phyloP scores from a whole-genome alignment of 768 basidiomycete genomes.

The Kwoniella botswanensis region DNA sequence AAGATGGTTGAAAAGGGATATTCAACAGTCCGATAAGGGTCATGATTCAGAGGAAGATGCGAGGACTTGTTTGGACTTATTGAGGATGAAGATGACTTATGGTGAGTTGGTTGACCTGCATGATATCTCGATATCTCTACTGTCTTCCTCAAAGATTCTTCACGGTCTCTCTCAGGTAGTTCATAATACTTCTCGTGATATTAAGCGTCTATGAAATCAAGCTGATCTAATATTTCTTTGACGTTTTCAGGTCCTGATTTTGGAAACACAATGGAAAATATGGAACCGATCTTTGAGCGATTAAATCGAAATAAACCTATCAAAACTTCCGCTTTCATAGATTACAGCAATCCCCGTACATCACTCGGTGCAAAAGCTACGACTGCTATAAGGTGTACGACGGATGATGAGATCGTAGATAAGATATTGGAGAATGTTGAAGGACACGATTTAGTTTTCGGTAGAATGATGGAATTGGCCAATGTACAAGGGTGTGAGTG shows the following conservation, averaged over 20 bases:
- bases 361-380: slow-evolving; percentile 87
- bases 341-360: slow-evolving; percentile 78
- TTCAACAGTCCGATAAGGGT: slow-evolving; percentile 69
- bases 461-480: slow-evolving; percentile 79
- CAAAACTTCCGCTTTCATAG: slow-evolving; percentile 73
- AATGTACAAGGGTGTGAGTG: slow-evolving; percentile 75
- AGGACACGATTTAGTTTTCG: slow-evolving; percentile 81
- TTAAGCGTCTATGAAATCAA: neutral
- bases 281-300: slow-evolving; percentile 86
- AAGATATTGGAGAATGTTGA: slow-evolving; percentile 67
- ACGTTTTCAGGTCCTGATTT: slow-evolving; percentile 67
- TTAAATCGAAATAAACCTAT: slow-evolving; percentile 63
- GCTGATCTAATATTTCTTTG: slow-evolving; percentile 1
- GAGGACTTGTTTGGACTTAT: slow-evolving; percentile 78
- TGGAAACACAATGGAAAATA: slow-evolving; percentile 83
- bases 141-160: too few relatives aligned
- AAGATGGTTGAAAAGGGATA: slow-evolving; percentile 88
- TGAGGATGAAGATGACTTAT: slow-evolving; percentile 77
- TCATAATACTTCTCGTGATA: neutral
- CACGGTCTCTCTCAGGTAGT: too few relatives aligned
- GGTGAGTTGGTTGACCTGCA: slow-evolving; percentile 59
- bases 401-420: slow-evolving; percentile 74
- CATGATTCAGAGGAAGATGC: slow-evolving; percentile 97
- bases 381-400: slow-evolving; percentile 73
- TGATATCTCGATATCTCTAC: too few relatives aligned